A percentile compares a stretch with the other conserved stretches of the same genome.
Conservation (phyloP, 2,329 filamentous ascomycete species). For the Penicillium italicum region DNA sequence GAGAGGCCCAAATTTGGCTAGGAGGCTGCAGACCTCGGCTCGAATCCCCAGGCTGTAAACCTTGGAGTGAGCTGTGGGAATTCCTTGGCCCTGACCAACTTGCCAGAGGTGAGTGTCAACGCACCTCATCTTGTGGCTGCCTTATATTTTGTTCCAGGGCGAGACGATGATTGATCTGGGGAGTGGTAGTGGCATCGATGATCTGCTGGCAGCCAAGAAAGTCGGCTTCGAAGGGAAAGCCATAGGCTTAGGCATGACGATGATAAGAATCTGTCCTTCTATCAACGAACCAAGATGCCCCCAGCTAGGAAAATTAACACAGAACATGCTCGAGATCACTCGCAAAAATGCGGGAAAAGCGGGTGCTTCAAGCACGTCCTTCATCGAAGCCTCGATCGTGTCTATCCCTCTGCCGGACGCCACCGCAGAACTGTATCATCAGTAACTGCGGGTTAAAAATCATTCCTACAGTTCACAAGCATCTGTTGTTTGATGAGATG, state of each 20-base stretch:
- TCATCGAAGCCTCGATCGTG: constrained; percentile 53
- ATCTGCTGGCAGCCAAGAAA: constrained; percentile 52
- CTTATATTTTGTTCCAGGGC: constrained; percentile 37
- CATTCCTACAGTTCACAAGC: constrained; percentile 53
- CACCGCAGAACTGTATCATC: constrained; percentile 57
- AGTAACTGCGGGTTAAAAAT: constrained; percentile 64
- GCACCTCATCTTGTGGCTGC: too few relatives aligned
- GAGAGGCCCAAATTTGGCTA: constrained; percentile 6
- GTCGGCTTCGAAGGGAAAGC: constrained; percentile 49
- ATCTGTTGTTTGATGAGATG: constrained; percentile 56
- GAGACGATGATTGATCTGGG: constrained; percentile 59
- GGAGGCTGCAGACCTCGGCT: not conserved
- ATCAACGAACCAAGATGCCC: not conserved
- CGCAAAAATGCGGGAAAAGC: constrained; percentile 44
- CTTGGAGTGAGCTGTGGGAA: not conserved
- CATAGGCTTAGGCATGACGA: constrained; percentile 60
- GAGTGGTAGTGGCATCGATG: constrained; percentile 57
- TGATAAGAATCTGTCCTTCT: constrained; percentile 34
- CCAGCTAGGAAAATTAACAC: not conserved
- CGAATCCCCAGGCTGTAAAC: not conserved
- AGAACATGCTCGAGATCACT: constrained; percentile 57
- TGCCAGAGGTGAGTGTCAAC: not conserved
- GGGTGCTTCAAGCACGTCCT: constrained; percentile 46
- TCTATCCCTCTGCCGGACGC: constrained; percentile 43
- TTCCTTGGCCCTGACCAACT: not conserved